Base-by-base conservation (phyloP, 2,329 filamentous ascomycete species). In the Periconia sp. region DNA sequence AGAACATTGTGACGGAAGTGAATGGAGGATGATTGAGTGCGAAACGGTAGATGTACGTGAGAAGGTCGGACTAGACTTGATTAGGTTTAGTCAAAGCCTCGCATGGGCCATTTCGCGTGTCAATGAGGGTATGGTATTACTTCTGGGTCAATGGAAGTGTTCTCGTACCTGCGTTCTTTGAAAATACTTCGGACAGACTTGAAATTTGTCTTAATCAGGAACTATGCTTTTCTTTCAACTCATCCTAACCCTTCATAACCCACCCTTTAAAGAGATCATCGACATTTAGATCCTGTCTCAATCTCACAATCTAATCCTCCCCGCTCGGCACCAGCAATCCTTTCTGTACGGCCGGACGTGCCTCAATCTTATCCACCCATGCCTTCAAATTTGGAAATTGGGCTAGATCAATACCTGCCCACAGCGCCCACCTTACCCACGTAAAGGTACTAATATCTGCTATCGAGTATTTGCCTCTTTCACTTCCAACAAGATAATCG, bases 381-480 rank as follows among this genome's bases (percentile, higher is more conserved):
- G 75, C 70, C 46, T 78, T 58, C 51, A 83, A 26, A 53, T 78
- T 72, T 18, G 78, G 79, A 61, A 81, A 94, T 49, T 89, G 83
- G 0, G 82, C 73, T 35, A 92, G 78, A 29, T 88, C 81, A 26
- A 89, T 66, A 3, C 85, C 84, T 0, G 78, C 74, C 74, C 84
- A 81, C 3, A 73, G 69, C 2, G 79, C 73, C n/a, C 70, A 70
- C 4, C 82, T 74, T 6, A 92, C 80, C 89, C 89, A 94, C 13
- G 87, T 87, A 80, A 86, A 90, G 61, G 81, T 81, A 75, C 48
- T 94, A 0, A 62, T 87, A 66, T 95, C 89, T 2, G 89, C 89
- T 54, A 88, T 61, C 8, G 48, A 57, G 24, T 56, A 75, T 51
- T 80, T 81, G 64, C 79, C 79, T 50, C 75, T 75, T 1, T 76